Evolutionary conservation across 2,329 filamentous ascomycete species (phyloP).

Genomic region (Furcasterigmium furcatum): DNA sequence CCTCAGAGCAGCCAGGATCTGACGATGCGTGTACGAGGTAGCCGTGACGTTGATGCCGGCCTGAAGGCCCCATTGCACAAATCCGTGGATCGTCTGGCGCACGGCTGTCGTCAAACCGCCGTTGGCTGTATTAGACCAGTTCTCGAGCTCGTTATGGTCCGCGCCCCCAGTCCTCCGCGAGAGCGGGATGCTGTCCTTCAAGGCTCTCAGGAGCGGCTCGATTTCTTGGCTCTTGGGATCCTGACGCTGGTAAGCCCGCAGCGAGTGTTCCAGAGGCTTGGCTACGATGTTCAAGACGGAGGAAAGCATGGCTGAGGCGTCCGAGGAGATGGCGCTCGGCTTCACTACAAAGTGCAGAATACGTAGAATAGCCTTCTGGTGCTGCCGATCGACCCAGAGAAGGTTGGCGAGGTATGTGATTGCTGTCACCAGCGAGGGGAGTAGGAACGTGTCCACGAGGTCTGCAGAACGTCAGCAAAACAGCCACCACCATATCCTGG

Average conservation of each 20-base stretch:
- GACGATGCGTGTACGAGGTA: conserved; percentile 69
- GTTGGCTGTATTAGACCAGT: conserved; percentile 56
- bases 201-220: conserved; percentile 63
- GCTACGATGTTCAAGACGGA: conserved; percentile 71
- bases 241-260: conserved; percentile 63
- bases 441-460: conserved; percentile 73
- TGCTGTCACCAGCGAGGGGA: conserved; percentile 75
- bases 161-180: conserved; percentile 60
- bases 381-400: conserved; percentile 63
- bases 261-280: conserved; percentile 62
- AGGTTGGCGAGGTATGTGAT: conserved; percentile 69
- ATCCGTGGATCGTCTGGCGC: conserved; percentile 56
- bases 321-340: conserved; percentile 66
- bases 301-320: conserved; percentile 67
- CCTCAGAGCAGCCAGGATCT: conserved; percentile 58
- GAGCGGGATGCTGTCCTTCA: conserved; percentile 56
- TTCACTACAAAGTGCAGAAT: conserved; percentile 71
- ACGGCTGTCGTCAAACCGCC: conserved; percentile 57
- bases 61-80: conserved; percentile 65
- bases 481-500: not conserved
- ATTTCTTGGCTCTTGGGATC: conserved; percentile 67
- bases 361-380: conserved; percentile 66
- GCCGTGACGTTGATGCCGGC: conserved; percentile 52
- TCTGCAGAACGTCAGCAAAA: conserved; percentile 39
- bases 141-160: conserved; percentile 64